Percentiles rank a stretch among this genome's conserved stretches.
phyloP scores from a whole-genome alignment of 108 stramenopile species.

The Chaetoceros tenuissimus region DNA sequence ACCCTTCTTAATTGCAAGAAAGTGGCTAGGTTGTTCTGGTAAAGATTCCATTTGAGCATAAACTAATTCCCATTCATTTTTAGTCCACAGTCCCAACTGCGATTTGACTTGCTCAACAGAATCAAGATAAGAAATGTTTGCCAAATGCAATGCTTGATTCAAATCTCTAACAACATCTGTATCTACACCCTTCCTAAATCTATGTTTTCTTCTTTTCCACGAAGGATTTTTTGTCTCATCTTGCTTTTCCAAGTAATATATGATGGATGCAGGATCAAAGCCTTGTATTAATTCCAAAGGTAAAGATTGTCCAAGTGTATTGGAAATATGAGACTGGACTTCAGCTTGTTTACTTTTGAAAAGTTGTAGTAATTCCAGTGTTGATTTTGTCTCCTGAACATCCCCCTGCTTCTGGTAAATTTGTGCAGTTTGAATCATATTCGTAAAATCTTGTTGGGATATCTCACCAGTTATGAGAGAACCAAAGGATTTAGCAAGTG shows the following conservation, averaged over 20 bases:
- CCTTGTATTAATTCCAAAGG: no score
- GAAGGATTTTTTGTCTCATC: slow-evolving; percentile 69
- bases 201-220: slow-evolving; percentile 71
- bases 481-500: no score
- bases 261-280: no score
- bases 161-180: slow-evolving; percentile 49
- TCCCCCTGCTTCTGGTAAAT: no score
- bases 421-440: no score
- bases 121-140: slow-evolving; percentile 56
- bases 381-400: no score
- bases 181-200: slow-evolving; percentile 46
- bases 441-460: no score
- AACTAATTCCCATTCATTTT: slow-evolving; percentile 35
- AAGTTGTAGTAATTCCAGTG: no score
- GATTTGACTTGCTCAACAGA: slow-evolving; percentile 46
- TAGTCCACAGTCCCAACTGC: slow-evolving; percentile 21
- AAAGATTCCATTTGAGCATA: slow-evolving; percentile 42
- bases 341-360: no score
- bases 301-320: no score
- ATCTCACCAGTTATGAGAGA: no score
- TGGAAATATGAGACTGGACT: no score
- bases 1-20: slow-evolving; percentile 61
- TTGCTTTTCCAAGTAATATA: slow-evolving; percentile 66
- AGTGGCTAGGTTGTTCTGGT: slow-evolving; percentile 69
- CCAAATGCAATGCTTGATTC: slow-evolving; percentile 47